phyloP scores from a whole-genome alignment of 768 basidiomycete species.

The Cyclocybe cylindracea region DNA sequence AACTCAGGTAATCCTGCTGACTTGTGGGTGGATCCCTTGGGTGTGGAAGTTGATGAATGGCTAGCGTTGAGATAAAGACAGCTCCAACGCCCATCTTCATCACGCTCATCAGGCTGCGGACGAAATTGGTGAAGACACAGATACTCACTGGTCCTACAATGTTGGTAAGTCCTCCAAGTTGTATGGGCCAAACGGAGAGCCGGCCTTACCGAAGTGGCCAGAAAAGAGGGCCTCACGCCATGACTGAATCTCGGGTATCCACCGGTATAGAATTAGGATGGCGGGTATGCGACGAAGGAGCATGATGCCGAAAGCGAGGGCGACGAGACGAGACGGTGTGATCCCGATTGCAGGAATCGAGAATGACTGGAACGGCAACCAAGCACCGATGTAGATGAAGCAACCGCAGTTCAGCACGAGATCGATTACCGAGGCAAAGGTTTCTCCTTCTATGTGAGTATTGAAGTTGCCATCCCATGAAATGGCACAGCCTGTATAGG shows the following conservation, averaged over 20 bases:
- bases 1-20: conserved; percentile 74
- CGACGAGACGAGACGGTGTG: conserved; percentile 67
- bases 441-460: conserved; percentile 76
- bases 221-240: conserved; percentile 89
- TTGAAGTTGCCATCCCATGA: conserved; percentile 92
- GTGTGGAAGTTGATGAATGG: conserved; percentile 58
- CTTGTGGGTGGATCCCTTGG: conserved; percentile 61
- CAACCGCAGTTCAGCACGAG: conserved; percentile 80
- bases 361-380: conserved; percentile 70
- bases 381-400: conserved; percentile 88
- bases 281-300: conserved; percentile 79
- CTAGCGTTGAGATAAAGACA: conserved; percentile 82
- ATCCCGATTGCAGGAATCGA: conserved; percentile 58
- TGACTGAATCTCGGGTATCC: conserved; percentile 83
- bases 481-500: conserved; percentile 70
- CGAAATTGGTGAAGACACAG: neutral
- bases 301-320: conserved; percentile 69
- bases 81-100: conserved; percentile 88
- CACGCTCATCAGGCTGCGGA: neutral
- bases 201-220: conserved; percentile 79
- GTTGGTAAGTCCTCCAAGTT: neutral
- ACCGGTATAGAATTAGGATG: conserved; percentile 74
- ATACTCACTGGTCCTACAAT: conserved; percentile 52
- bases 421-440: conserved; percentile 90
- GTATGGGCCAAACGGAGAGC: neutral